Base-by-base conservation (phyloP, 108 stramenopile genomes). In the Schizochytrium sp. region DNA sequence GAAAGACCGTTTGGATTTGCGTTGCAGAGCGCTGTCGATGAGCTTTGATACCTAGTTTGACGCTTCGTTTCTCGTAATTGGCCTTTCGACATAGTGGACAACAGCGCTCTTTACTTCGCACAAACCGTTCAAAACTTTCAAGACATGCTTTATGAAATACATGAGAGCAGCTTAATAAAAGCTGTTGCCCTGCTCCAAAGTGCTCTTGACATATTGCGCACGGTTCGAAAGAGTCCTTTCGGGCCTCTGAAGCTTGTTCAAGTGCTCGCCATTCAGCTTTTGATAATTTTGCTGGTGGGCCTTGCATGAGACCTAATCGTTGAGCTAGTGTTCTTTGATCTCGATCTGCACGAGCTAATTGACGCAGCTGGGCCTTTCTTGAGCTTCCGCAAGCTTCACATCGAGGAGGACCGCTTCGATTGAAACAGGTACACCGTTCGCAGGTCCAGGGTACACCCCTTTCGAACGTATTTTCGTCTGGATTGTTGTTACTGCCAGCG, bases 331-430 rank as follows among this genome's bases (percentile, higher is more conserved):
- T 83, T 10, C 76, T 10, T 10, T 55, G 47, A 28, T 83, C 76
- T 5, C 53, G 47, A 7, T 83, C 53, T n/a, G 13, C 40, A 10
- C 76, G 76, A 47, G 47, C 76, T 38, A 83, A 55, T 42, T 49
- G 50, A 10, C 47, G 76, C n/a, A 83, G 76, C 76, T 83, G 76
- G 28, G 76, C 76, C 76, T 83, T 83, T 17, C 76, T 17, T n/a
- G 76, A 83, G 76, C 76, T 83, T 53, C 50, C 47, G 76, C 76
- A 83, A 13, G 53, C 5, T 55, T 49, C 10, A 28, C 76, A 83
- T 10, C 53, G 76, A 13, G 76, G 28, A 0, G 76, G 76, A 38
- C 76, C 76, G 10, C 5, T 10, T 28, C 50, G 50, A 2, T 83
- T 83, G 3, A 38, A 83, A 17, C 49, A 17, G 1, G 76, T 83